Base-by-base conservation (phyloP, 2,329 filamentous ascomycete genomes). In the Paecilomyces variotii region DNA sequence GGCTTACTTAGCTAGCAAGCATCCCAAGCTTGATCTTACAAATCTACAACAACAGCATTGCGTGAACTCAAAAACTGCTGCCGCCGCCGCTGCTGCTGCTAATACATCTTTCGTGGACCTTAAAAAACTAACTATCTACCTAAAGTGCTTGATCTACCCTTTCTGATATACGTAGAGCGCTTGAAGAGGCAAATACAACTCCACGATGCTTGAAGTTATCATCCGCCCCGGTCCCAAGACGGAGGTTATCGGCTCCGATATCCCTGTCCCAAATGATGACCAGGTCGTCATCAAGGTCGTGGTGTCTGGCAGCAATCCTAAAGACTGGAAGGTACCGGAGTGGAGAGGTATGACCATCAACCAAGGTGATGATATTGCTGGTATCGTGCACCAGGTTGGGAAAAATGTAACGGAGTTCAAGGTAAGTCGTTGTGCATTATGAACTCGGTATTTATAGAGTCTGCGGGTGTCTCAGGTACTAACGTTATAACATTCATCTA, bases 401-500 rank as follows among this genome's bases (percentile, higher is more conserved):
- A 67, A 74, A 2, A 73, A 77, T 27, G 82, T 85, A 1, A 75
- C 72, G 19, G 79, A 80, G 54, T 85, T 85, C 74, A 77, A 77
- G 57, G 58, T 63, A 19, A 25, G 54, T 54, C 30, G 7, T n/a
- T 4, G 12, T 14, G 12, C 50, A 14, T 26, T 12, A 32, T 53
- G 7, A 28, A 9, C 3, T n/a, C 19, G n/a, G 14, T 32, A 32
- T 45, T 14, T 45, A 24, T n/a, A 19, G n/a, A 45, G 4, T 14
- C 6, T 45, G n/a, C 39, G 9, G n/a, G 14, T 19, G 11, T 32
- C 30, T 32, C 30, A 6, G 28, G 35, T 25, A 24, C 34, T 32
- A 32, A 71, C 10, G 68, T 75, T 53, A 78, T 82, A 2, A 76
- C 71, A 32, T 9, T 39, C 78, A 80, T 58, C 82, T 82, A 74